These are phyloP conservation scores for Zygosaccharomyces lentus DNA, from an alignment of 805 yeast genomes.

Conservation along the genomic window DNA sequence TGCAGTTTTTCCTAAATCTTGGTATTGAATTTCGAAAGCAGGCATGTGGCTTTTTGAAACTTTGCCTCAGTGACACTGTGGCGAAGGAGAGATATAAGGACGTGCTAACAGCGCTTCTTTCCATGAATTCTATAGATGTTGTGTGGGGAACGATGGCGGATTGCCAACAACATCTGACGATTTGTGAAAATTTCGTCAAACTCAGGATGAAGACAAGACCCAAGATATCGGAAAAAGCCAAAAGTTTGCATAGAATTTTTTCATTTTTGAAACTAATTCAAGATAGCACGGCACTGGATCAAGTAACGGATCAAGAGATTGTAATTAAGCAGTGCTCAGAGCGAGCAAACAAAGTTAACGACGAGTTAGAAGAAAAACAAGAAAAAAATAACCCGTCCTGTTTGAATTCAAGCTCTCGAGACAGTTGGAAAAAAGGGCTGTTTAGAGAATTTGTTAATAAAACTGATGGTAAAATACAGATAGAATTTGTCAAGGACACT, in stretches of 20 bases:
- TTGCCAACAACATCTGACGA: slow-evolving; percentile 66
- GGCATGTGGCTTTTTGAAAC: slow-evolving; percentile 63
- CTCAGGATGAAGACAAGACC: slow-evolving; percentile 63
- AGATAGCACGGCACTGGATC: slow-evolving; percentile 54
- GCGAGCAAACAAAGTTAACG: slow-evolving; percentile 16
- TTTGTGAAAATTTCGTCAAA: slow-evolving; percentile 71
- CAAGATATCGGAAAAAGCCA: slow-evolving; percentile 68
- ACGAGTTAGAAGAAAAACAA: background rate
- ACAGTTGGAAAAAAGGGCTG: slow-evolving; percentile 10
- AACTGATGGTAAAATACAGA: slow-evolving; percentile 45
- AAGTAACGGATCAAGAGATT: slow-evolving; percentile 30
- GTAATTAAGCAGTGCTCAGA: slow-evolving; percentile 6
- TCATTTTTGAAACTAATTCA: slow-evolving; percentile 71
- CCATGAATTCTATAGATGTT: slow-evolving; percentile 84
- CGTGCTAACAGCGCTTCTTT: slow-evolving; percentile 72
- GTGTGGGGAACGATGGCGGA: slow-evolving; percentile 91
- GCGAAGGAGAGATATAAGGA: slow-evolving; percentile 72
- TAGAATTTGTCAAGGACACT: slow-evolving; percentile 34
- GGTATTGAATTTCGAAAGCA: slow-evolving; percentile 73
- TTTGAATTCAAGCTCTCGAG: background rate
- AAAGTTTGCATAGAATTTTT: slow-evolving; percentile 71
- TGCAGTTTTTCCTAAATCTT: slow-evolving; percentile 64
- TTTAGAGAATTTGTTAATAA: slow-evolving; percentile 38
- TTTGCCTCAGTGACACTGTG: slow-evolving; percentile 50
- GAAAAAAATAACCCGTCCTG: background rate